phyloP scores from a whole-genome alignment of 495 filamentous ascomycete species.

The Aspergillus ellipticus region DNA sequence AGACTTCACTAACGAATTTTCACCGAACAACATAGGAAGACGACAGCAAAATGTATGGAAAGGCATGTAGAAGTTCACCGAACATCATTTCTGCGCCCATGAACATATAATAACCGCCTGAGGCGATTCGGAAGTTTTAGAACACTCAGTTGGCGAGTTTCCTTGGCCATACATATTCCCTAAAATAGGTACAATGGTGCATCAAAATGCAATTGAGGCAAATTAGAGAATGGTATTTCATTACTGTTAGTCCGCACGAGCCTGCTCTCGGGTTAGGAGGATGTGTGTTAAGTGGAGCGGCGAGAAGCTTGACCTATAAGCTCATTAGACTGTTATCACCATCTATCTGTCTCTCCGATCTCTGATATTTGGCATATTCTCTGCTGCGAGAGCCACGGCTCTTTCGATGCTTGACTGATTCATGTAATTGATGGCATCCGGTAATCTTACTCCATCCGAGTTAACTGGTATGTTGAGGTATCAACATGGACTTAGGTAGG shows the following conservation, averaged over 20 bases:
- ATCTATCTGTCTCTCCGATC: not conserved
- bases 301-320: not conserved
- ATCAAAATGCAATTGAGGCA: slow-evolving; percentile 75
- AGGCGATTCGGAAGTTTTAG: too few relatives aligned
- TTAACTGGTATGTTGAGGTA: too few relatives aligned
- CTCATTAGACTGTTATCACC: not conserved
- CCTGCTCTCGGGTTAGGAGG: slow-evolving; percentile 48
- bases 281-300: slow-evolving; percentile 53
- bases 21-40: slow-evolving; percentile 67
- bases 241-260: slow-evolving; percentile 69
- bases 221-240: slow-evolving; percentile 72
- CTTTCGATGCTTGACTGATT: not conserved
- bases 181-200: slow-evolving; percentile 60
- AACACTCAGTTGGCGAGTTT: slow-evolving; percentile 80
- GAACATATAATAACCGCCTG: too few relatives aligned
- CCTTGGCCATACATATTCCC: slow-evolving; percentile 77
- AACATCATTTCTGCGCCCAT: slow-evolving; percentile 6
- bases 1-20: slow-evolving; percentile 28
- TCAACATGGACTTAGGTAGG: too few relatives aligned
- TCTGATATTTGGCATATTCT: too few relatives aligned
- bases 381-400: too few relatives aligned
- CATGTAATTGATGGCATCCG: too few relatives aligned
- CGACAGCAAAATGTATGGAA: slow-evolving; percentile 39
- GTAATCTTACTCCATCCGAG: too few relatives aligned
- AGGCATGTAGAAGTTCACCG: slow-evolving; percentile 8